Percentiles rank a stretch among this genome's conserved stretches.
Evolutionary conservation across 331 rosid genomes (phyloP).

Genomic region (Quercus phellos): DNA sequence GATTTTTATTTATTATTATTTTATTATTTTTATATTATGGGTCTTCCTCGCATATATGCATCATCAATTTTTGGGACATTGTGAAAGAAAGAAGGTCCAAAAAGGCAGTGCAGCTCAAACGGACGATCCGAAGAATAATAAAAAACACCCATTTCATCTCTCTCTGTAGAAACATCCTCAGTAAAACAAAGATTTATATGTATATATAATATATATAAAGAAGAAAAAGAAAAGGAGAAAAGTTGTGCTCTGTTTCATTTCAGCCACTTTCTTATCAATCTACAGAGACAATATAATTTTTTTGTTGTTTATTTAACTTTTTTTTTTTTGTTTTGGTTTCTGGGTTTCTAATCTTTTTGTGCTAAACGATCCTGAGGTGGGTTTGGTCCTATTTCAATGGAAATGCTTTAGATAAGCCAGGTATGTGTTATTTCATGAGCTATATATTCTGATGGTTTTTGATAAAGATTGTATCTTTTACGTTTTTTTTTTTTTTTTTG

Average conservation of each 20-base stretch:
- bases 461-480: neutral
- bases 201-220: neutral
- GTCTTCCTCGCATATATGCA: conserved; percentile 28
- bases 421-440: conserved; percentile 25
- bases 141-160: conserved; percentile 30
- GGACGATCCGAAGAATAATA: conserved; percentile 60
- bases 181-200: neutral
- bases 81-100: conserved; percentile 47
- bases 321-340: neutral
- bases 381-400: conserved; percentile 38
- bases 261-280: conserved; percentile 25
- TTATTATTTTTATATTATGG: neutral
- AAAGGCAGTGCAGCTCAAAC: conserved; percentile 54
- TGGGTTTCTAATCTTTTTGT: conserved; percentile 27
- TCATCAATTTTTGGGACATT: conserved; percentile 52
- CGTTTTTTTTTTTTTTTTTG: neutral
- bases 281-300: neutral
- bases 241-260: conserved; percentile 22
- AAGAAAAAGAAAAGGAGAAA: conserved; percentile 23
- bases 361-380: conserved; percentile 57
- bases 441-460: conserved; percentile 13
- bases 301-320: neutral
- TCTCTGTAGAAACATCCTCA: conserved; percentile 20
- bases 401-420: conserved; percentile 40
- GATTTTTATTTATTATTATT: conserved; percentile 14